Conservation (phyloP, 73 alveolate genomes). For the Diophrys appendiculata region DNA sequence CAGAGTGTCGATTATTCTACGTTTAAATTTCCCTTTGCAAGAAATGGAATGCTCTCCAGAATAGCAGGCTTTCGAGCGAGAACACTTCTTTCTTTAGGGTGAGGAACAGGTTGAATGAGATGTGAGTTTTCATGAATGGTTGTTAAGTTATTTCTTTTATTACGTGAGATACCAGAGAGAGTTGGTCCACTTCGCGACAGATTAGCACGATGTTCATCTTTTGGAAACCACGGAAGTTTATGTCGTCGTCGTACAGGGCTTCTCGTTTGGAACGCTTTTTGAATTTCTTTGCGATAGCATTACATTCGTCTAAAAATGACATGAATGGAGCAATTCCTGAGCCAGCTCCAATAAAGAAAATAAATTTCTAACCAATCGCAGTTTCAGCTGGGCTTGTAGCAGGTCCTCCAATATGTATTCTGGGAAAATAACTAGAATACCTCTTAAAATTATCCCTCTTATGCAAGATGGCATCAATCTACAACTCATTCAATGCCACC, state of each 20-base stretch:
- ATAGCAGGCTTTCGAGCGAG: conserved; percentile 10
- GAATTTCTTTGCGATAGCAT: not conserved
- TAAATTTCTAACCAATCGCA: conserved; percentile 8
- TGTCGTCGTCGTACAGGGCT: not conserved
- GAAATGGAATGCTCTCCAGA: conserved; percentile 31
- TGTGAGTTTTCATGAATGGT: not conserved
- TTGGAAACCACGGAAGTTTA: not conserved
- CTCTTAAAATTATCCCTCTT: not conserved
- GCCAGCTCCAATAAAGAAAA: conserved; percentile 29
- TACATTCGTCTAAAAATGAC: conserved; percentile 15
- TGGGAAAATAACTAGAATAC: conserved; percentile 4
- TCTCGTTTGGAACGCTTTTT: not conserved
- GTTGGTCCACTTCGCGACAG: not conserved
- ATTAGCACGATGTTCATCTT: not conserved
- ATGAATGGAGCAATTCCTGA: conserved; percentile 32
- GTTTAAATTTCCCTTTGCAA: not conserved
- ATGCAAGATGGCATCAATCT: not conserved
- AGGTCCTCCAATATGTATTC: conserved; percentile 9
- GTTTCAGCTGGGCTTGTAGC: conserved; percentile 32
- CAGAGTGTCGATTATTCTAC: too few species aligned
- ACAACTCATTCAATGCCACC: not conserved
- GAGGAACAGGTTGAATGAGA: conserved; percentile 1
- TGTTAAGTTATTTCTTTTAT: not conserved
- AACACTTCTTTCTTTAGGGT: conserved; percentile 6
- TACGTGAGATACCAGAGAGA: not conserved